Percentiles rank a stretch among this genome's conserved stretches.
Conservation (phyloP, 306 rosid species). For the Macrotyloma uniflorum region DNA sequence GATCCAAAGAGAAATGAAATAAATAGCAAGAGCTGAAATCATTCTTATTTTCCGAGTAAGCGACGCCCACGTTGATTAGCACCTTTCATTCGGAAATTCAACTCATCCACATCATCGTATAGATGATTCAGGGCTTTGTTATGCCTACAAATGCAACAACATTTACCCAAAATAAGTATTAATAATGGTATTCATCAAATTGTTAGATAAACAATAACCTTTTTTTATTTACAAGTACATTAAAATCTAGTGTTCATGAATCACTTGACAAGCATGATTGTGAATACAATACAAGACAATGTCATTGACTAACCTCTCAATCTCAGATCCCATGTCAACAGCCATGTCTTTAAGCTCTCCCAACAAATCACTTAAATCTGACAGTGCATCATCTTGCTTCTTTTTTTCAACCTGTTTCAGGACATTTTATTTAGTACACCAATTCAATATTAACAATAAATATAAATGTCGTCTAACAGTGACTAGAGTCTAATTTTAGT, state of each 20-base stretch:
- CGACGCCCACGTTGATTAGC: conserved; percentile 79
- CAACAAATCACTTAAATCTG: conserved; percentile 73
- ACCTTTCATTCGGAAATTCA: conserved; percentile 62
- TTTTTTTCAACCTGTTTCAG: conserved; percentile 66
- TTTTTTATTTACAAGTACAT: neutral
- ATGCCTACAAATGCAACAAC: conserved; percentile 61
- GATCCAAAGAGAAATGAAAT: neutral
- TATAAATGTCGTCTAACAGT: neutral
- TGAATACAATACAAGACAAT: neutral
- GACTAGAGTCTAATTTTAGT: neutral
- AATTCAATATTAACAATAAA: conserved; percentile 4
- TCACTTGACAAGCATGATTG: neutral
- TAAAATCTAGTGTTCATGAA: neutral
- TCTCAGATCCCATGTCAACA: conserved; percentile 92
- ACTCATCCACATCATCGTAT: conserved; percentile 69
- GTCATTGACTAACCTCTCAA: conserved; percentile 65
- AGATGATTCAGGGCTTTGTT: conserved; percentile 55
- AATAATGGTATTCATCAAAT: neutral
- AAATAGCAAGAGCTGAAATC: conserved; percentile 16
- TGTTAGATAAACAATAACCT: neutral
- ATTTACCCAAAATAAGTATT: conserved; percentile 23
- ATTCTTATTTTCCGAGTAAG: conserved; percentile 71
- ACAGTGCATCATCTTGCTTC: conserved; percentile 93
- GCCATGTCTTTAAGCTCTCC: conserved; percentile 97
- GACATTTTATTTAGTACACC: conserved; percentile 29